These are phyloP conservation scores for Phycomyces blakesleeanus DNA, from an alignment of 192 early-diverging fungal genomes.

Conservation along the genomic window DNA sequence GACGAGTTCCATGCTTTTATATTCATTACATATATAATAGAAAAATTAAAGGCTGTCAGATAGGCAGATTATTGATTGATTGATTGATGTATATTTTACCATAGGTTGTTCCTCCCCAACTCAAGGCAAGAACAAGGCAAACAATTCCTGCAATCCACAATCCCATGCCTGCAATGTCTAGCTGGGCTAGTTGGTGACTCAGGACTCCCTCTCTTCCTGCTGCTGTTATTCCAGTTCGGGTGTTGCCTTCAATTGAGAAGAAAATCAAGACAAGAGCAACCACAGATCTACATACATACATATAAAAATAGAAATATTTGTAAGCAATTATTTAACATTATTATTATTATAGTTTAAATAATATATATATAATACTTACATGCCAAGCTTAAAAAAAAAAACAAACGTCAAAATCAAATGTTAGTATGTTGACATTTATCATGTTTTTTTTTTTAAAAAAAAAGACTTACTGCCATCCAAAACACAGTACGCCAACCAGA, in stretches of 20 bases:
- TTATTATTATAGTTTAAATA: too few species aligned
- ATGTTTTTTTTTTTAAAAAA: neutral
- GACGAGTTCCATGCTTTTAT: constrained; percentile 26
- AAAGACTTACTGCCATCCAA: constrained; percentile 25
- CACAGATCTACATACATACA: constrained; percentile 27
- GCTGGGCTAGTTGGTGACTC: constrained; percentile 28
- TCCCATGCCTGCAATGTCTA: constrained; percentile 50
- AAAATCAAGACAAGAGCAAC: constrained; percentile 38
- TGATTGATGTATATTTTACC: constrained; percentile 6
- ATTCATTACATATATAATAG: too few species aligned
- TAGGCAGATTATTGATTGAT: too few species aligned
- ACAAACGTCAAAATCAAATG: too few species aligned
- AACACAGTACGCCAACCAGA: constrained; percentile 32
- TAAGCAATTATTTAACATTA: too few species aligned
- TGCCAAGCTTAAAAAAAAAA: constrained; percentile 42
- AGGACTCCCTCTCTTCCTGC: too few species aligned
- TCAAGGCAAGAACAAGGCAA: constrained; percentile 49
- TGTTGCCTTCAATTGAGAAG: constrained; percentile 30
- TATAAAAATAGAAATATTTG: too few species aligned
- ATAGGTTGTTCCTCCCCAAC: constrained; percentile 54
- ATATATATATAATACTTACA: constrained; percentile 49
- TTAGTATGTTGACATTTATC: too few species aligned
- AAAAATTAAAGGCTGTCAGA: too few species aligned
- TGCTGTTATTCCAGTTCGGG: neutral
- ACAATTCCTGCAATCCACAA: constrained; percentile 39